These are phyloP conservation scores for Pleurotus citrinopileatus DNA, from an alignment of 768 basidiomycete species.

Conservation along the genomic window DNA sequence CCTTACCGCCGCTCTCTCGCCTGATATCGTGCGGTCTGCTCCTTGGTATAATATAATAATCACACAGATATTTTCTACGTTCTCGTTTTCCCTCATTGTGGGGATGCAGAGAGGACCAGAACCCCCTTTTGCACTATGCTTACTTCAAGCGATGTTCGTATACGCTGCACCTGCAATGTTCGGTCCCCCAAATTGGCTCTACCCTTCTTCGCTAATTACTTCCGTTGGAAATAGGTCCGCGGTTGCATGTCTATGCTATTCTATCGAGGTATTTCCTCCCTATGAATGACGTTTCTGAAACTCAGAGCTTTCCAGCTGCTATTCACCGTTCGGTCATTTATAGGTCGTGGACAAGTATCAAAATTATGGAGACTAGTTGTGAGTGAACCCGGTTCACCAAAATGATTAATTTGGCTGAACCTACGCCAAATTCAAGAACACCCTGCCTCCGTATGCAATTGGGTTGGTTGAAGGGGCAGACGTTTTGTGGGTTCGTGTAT, in stretches of 20 bases:
- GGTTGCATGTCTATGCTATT: background rate
- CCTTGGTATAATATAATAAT: background rate
- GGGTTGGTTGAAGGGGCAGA: too few relatives aligned
- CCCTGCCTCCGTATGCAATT: too few relatives aligned
- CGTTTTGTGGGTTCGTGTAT: too few relatives aligned
- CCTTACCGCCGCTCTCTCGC: background rate
- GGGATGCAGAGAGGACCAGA: background rate
- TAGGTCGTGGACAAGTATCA: background rate
- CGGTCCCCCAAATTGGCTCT: background rate
- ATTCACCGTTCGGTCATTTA: background rate
- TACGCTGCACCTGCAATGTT: slow-evolving; percentile 3
- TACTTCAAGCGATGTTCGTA: background rate
- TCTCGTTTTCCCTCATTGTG: background rate
- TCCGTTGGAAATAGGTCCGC: too few relatives aligned
- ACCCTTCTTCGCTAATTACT: too few relatives aligned
- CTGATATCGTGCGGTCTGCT: background rate
- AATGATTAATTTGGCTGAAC: too few relatives aligned
- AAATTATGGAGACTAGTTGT: too few relatives aligned
- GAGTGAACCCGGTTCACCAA: too few relatives aligned
- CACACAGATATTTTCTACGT: background rate
- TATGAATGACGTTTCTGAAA: background rate
- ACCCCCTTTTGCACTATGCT: background rate
- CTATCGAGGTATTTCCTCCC: background rate
- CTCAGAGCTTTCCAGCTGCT: background rate
- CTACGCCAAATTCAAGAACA: too few relatives aligned